Percentiles rank a stretch among this genome's conserved stretches.
phyloP scores from a whole-genome alignment of 257 asterid genomes.

The Lycium barbarum region DNA sequence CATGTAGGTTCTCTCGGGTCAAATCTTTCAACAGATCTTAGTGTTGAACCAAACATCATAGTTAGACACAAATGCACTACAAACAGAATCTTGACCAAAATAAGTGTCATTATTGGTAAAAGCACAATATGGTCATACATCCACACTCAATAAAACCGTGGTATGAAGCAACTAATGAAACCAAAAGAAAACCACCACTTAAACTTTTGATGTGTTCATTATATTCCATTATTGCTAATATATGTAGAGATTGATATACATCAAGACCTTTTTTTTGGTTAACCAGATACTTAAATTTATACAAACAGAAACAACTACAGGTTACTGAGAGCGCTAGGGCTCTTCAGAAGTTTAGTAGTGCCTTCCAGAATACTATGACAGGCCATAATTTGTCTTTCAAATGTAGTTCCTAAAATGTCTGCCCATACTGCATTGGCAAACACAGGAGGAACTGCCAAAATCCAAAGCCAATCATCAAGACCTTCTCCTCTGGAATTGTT shows the following conservation, averaged over 20 bases:
- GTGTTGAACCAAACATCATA: constrained; percentile 20
- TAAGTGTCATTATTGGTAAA: neutral
- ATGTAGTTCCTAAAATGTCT: too few relatives aligned
- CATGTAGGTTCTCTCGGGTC: constrained; percentile 73
- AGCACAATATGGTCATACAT: neutral
- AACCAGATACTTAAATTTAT: too few relatives aligned
- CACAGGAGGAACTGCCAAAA: too few relatives aligned
- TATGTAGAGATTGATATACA: neutral
- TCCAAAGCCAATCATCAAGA: neutral
- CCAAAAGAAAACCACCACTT: neutral
- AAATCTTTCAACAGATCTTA: constrained; percentile 68
- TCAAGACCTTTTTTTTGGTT: neutral
- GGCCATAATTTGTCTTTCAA: too few relatives aligned
- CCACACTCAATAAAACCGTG: constrained; percentile 11
- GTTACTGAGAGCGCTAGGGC: too few relatives aligned
- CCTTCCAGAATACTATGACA: too few relatives aligned
- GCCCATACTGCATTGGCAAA: too few relatives aligned
- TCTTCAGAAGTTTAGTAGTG: too few relatives aligned
- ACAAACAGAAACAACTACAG: too few relatives aligned
- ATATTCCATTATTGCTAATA: neutral
- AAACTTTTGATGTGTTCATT: neutral
- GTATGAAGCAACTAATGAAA: neutral
- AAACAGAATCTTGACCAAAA: neutral
- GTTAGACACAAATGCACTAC: neutral
- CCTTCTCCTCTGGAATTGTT: neutral